Evolutionary conservation across 1,284 basidiomycete species (phyloP).

Genomic region (Dichomitus squalens): DNA sequence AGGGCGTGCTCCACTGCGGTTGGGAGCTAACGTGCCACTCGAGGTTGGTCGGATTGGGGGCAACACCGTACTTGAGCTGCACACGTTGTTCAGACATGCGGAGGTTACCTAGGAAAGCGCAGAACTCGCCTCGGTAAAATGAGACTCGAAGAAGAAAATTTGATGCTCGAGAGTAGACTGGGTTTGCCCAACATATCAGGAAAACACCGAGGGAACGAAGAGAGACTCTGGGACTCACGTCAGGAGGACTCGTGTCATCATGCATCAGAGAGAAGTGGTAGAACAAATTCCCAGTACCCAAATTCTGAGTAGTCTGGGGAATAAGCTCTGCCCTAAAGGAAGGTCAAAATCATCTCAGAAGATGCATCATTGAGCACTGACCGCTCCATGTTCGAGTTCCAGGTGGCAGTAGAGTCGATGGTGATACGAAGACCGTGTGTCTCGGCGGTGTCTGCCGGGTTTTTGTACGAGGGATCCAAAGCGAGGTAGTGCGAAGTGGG

Average conservation of each 20-base stretch:
- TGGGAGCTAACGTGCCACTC: constrained; percentile 53
- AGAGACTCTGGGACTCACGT: constrained; percentile 37
- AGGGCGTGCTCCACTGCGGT: constrained; percentile 54
- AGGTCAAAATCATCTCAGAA: background rate
- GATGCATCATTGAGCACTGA: background rate
- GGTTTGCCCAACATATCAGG: background rate
- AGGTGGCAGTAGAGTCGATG: constrained; percentile 53
- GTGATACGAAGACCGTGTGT: constrained; percentile 56
- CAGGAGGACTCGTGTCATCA: constrained; percentile 51
- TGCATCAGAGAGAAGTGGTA: constrained; percentile 66
- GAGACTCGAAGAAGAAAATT: constrained; percentile 64
- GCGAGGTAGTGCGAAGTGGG: constrained; percentile 58
- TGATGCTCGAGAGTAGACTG: constrained; percentile 60
- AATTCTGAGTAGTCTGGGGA: constrained; percentile 57
- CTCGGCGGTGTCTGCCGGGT: constrained; percentile 59
- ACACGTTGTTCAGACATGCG: background rate
- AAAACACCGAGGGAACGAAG: background rate
- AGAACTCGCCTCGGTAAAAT: constrained; percentile 56
- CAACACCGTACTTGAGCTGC: constrained; percentile 60
- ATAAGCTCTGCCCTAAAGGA: constrained; percentile 54
- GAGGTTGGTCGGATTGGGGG: constrained; percentile 49
- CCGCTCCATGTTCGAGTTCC: constrained; percentile 50
- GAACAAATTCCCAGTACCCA: constrained; percentile 62
- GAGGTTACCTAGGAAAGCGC: background rate
- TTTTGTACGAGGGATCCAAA: constrained; percentile 56